These are phyloP conservation scores for Takashimella koratensis DNA, from an alignment of 1,284 basidiomycete genomes.

Conservation along the genomic window DNA sequence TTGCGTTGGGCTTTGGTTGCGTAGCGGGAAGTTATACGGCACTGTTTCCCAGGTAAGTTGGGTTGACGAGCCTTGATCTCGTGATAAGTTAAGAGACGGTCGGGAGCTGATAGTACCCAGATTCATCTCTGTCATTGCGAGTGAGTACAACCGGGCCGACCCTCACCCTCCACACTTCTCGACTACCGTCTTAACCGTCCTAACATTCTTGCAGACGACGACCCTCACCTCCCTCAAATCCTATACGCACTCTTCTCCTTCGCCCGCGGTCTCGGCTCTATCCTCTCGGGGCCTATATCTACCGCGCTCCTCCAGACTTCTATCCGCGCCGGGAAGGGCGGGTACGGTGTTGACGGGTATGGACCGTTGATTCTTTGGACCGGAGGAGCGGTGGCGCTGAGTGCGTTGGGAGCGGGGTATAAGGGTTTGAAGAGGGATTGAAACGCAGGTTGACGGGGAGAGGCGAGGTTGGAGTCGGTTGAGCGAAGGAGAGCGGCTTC, in stretches of 20 bases:
- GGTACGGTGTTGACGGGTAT: conserved; percentile 23
- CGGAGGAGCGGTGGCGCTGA: conserved; percentile 11
- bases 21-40: conserved; percentile 31
- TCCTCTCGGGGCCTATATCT: conserved; percentile 33
- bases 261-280: conserved; percentile 32
- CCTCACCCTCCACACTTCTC: too few relatives aligned
- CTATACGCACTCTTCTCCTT: conserved; percentile 29
- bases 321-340: conserved; percentile 13
- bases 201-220: too few relatives aligned
- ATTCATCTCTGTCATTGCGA: too few relatives aligned
- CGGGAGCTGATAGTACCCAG: too few relatives aligned
- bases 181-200: too few relatives aligned
- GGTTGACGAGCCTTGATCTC: not conserved
- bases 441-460: too few relatives aligned
- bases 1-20: conserved; percentile 23
- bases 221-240: conserved; percentile 24
- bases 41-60: conserved; percentile 18
- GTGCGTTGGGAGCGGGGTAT: conserved; percentile 21
- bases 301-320: conserved; percentile 18
- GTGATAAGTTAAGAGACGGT: conserved; percentile 1
- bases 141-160: too few relatives aligned
- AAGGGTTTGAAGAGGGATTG: conserved; percentile 27
- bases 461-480: too few relatives aligned
- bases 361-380: conserved; percentile 27
- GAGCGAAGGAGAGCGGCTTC: too few relatives aligned